Conservation (phyloP, 2,329 filamentous ascomycete species). For the Zasmidium cellare region DNA sequence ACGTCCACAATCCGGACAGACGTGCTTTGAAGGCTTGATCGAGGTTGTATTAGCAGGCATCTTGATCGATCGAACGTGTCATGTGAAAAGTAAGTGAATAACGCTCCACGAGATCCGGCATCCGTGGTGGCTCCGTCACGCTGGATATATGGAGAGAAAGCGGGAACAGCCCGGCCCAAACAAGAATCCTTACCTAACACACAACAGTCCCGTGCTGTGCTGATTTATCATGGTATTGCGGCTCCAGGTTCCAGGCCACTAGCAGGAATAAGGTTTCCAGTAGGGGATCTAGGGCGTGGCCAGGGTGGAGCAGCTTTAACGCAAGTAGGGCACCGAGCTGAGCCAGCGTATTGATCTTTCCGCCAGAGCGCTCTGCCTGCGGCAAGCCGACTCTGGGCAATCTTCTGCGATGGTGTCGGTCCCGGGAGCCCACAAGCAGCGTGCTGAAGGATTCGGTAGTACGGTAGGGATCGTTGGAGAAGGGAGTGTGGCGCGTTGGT, state of each 20-base stretch:
- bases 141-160: no score
- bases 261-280: neutral
- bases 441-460: neutral
- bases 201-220: neutral
- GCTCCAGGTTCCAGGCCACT: neutral
- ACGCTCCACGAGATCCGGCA: no score
- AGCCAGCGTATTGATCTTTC: neutral
- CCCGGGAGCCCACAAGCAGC: neutral
- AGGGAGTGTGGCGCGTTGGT: neutral
- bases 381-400: neutral
- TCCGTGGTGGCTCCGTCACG: no score
- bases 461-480: neutral
- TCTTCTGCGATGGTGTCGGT: neutral
- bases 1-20: constrained; percentile 20
- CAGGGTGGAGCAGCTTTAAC: neutral
- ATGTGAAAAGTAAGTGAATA: no score
- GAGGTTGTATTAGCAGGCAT: neutral
- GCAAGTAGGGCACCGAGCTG: neutral
- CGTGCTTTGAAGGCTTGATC: constrained; percentile 11
- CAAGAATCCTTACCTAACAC: neutral
- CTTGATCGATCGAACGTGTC: neutral
- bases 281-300: neutral
- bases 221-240: neutral
- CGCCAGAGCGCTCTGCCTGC: neutral
- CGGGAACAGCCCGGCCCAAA: neutral